A percentile compares a stretch with the other conserved stretches of the same genome.
Evolutionary conservation across 805 yeast genomes (phyloP).

Genomic region (Zygoascus flipseniorum): DNA sequence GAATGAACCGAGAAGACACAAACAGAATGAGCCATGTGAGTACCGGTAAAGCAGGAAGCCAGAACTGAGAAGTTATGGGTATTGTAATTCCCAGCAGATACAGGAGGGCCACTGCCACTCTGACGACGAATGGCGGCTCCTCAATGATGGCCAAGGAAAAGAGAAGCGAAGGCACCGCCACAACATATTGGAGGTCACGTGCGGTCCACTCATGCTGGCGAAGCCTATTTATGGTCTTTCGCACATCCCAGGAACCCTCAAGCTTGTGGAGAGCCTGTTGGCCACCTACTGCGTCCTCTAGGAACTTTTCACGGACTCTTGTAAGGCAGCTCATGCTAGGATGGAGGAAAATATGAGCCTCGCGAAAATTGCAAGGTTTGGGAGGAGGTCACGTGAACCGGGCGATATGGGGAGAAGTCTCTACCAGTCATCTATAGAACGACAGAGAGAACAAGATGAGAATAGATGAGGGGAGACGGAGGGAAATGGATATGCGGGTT

Average conservation of each 20-base stretch:
- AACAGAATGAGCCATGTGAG: conserved; percentile 79
- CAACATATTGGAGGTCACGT: conserved; percentile 42
- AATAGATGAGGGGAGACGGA: too few species aligned
- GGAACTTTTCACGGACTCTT: conserved; percentile 3
- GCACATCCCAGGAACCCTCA: conserved; percentile 28
- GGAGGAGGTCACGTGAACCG: too few species aligned
- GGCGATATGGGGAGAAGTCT: too few species aligned
- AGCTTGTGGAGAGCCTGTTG: conserved; percentile 20
- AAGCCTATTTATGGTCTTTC: conserved; percentile 26
- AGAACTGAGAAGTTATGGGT: conserved; percentile 79
- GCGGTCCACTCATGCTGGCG: conserved; percentile 25
- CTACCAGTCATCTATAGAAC: too few species aligned
- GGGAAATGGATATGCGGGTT: too few species aligned
- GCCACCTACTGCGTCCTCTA: conserved; percentile 29
- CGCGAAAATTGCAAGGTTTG: too few species aligned
- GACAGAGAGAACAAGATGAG: too few species aligned
- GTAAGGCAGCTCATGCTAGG: not conserved
- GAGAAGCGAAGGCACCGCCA: conserved; percentile 41
- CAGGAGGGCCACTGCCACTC: conserved; percentile 32
- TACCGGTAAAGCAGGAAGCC: conserved; percentile 74
- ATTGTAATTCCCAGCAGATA: conserved; percentile 43
- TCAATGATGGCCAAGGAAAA: conserved; percentile 37
- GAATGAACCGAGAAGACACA: conserved; percentile 68
- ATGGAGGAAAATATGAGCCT: too few species aligned
- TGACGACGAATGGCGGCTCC: conserved; percentile 24